Percentiles rank a stretch among this genome's conserved stretches.
These are phyloP conservation scores for Sungouiella thailandica DNA, from an alignment of 805 yeast genomes.

Conservation along the genomic window DNA sequence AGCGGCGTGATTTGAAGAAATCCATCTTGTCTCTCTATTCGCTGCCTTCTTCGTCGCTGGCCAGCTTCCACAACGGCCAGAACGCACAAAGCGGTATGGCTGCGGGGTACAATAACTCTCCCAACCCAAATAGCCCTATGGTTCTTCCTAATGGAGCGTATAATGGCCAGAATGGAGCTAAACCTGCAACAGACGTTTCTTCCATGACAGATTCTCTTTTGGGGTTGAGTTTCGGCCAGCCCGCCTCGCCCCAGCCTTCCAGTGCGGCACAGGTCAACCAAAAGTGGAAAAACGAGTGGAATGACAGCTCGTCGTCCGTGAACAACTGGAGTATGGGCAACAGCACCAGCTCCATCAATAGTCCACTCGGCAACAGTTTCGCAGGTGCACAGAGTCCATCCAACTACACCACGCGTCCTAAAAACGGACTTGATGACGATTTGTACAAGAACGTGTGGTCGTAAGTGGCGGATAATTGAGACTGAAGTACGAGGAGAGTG, in stretches of 20 bases:
- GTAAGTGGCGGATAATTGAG: slow-evolving; percentile 16
- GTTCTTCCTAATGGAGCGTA: no score
- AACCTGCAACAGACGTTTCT: slow-evolving; percentile 4
- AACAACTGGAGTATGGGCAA: slow-evolving; percentile 8
- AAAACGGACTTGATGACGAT: slow-evolving; percentile 47
- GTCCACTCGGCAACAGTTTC: slow-evolving; percentile 6
- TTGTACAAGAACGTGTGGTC: slow-evolving; percentile 68
- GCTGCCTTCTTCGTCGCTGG: slow-evolving; percentile 47
- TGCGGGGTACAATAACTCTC: not conserved
- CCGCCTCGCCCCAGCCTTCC: slow-evolving; percentile 2
- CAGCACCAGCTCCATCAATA: slow-evolving; percentile 2
- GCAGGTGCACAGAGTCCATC: slow-evolving; percentile 4
- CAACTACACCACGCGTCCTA: not conserved
- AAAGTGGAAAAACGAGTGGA: slow-evolving; percentile 34
- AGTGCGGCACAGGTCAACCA: not conserved
- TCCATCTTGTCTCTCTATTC: slow-evolving; percentile 87
- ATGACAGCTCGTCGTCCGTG: slow-evolving; percentile 16
- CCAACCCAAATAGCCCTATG: not conserved
- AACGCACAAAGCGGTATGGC: not conserved
- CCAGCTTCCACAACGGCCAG: slow-evolving; percentile 23
- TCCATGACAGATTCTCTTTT: slow-evolving; percentile 16
- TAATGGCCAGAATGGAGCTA: not conserved
- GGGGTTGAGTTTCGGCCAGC: slow-evolving; percentile 13
- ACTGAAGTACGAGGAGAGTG: no score
- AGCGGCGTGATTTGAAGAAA: slow-evolving; percentile 64